Conservation (phyloP, 768 basidiomycete genomes). For the Trametes meyenii region DNA sequence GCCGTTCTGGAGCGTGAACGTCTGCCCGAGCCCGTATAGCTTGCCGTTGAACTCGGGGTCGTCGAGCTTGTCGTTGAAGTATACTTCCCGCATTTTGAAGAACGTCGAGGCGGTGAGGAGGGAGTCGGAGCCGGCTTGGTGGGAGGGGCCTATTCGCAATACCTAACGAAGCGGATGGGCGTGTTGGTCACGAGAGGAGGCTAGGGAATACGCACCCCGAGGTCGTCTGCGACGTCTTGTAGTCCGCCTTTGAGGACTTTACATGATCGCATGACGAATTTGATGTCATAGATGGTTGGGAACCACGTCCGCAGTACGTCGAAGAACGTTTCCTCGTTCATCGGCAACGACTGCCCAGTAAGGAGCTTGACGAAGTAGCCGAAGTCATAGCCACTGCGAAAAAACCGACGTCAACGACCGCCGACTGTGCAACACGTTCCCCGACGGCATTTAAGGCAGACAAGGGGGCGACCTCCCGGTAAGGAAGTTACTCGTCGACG, state of each 20-base stretch:
- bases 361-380: slow-evolving; percentile 97
- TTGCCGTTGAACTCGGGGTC: slow-evolving; percentile 81
- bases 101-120: slow-evolving; percentile 92
- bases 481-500: slow-evolving; percentile 6
- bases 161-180: slow-evolving; percentile 52
- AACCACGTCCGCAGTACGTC: slow-evolving; percentile 89
- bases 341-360: slow-evolving; percentile 82
- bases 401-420: background rate
- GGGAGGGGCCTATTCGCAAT: slow-evolving; percentile 84
- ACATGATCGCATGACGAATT: slow-evolving; percentile 89
- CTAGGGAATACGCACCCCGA: slow-evolving; percentile 62
- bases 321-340: slow-evolving; percentile 89
- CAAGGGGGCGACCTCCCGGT: background rate
- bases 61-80: slow-evolving; percentile 90
- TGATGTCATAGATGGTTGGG: slow-evolving; percentile 96
- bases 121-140: slow-evolving; percentile 97
- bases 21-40: slow-evolving; percentile 82
- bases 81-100: slow-evolving; percentile 93
- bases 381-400: slow-evolving; percentile 92
- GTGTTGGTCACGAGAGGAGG: background rate
- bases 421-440: background rate
- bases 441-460: background rate
- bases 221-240: slow-evolving; percentile 95
- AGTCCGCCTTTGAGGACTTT: slow-evolving; percentile 85
- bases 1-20: slow-evolving; percentile 69